Base-by-base conservation (phyloP, 208 protist genomes). In the Zelonia costaricensis region DNA sequence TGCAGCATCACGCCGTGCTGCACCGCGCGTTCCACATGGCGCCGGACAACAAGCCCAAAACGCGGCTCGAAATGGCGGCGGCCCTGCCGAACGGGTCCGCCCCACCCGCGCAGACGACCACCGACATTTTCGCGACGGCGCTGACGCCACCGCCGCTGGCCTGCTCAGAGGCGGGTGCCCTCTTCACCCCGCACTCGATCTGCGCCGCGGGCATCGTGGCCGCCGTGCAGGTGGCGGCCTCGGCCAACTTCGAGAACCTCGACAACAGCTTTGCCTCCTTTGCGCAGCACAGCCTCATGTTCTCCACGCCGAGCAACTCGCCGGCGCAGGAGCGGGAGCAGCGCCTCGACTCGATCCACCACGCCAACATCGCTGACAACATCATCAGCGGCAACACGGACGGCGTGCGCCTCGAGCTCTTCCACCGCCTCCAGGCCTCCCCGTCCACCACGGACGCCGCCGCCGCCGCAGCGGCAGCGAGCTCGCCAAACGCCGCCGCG, bases 1-100 rank as follows among this genome's bases (percentile, higher is more conserved):
- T 72, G 20, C 55, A 81, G n/a, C 84, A 90, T 38, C 80, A 93
- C 47, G 56, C 57, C 23, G 42, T 75, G 0, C 57, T 85, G n/a
- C 54, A 68, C 64, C 59, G 63, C 4, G 45, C 63, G 8, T 84
- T 76, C 35, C 28, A 62, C 52, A 71, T 75, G 39, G 66, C 63
- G 18, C 7, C 27, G 5, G 16, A 40, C 2, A 27, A 15, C 6
- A 61, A 31, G 5, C n/a, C 5, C 30, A 51, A 40, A 12, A 44
- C 1, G 27, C 55, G 44, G 33, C 44, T 54, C 28, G 56, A 66
- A 10, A 42, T 60, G 36, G 43, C 54, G 13, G 23, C 51, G 27
- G 38, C 39, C 8, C 4, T 60, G 30, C 42, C 38, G 4, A 40
- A 42, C 33, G 47, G 18, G 1, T 39, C 0, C 30, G 31, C 6